A percentile compares a stretch with the other conserved stretches of the same genome.
phyloP scores from a whole-genome alignment of 768 basidiomycete species.

The Auriscalpium orientale region DNA sequence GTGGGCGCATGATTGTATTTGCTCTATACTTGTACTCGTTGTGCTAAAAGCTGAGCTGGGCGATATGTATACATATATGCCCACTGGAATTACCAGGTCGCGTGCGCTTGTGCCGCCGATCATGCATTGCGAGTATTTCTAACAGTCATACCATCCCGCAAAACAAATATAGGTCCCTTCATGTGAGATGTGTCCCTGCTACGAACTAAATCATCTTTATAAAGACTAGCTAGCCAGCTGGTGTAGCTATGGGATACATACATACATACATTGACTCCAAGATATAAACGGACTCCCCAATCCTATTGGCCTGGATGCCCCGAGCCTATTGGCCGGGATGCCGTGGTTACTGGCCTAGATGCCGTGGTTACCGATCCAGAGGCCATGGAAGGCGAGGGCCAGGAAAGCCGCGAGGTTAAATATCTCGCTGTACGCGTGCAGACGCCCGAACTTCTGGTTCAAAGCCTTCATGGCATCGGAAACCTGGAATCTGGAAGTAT shows the following conservation, averaged over 20 bases:
- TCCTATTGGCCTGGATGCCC: neutral
- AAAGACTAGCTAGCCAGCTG: no score
- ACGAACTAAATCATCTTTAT: no score
- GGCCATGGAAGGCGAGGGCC: conserved; percentile 57
- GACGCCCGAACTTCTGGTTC: conserved; percentile 54
- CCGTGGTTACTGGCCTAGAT: conserved; percentile 20
- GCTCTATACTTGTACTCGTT: conserved; percentile 2
- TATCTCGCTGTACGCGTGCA: conserved; percentile 65
- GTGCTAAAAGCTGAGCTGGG: neutral
- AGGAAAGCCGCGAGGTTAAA: conserved; percentile 57
- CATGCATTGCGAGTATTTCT: no score
- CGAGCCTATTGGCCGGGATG: neutral
- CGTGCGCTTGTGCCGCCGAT: no score
- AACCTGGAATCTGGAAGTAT: conserved; percentile 35
- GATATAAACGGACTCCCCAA: neutral
- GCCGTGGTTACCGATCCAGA: conserved; percentile 59
- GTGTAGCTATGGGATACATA: no score
- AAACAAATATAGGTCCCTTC: no score
- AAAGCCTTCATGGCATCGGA: conserved; percentile 63
- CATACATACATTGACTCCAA: no score
- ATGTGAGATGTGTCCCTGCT: no score
- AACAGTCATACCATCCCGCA: no score
- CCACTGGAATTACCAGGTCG: no score
- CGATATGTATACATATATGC: no score
- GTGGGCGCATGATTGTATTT: conserved; percentile 55